Base-by-base conservation (phyloP, 2,329 filamentous ascomycete genomes). In the Penicillium sclerotigenum region DNA sequence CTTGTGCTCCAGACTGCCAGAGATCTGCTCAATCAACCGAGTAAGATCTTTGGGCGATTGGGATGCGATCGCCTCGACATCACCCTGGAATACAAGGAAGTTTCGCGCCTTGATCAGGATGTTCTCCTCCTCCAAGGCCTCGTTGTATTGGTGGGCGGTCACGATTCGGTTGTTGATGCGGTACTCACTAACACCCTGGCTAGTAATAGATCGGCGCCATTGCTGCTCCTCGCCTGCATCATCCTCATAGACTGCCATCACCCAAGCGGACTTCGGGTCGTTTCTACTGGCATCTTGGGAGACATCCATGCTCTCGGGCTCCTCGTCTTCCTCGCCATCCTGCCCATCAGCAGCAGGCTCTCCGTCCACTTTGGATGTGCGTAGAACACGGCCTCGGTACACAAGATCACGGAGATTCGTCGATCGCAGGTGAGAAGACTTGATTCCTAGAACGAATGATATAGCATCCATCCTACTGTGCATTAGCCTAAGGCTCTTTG, bases 161-260 rank as follows among this genome's bases (percentile, higher is more conserved):
- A 99, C 94, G 36, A 88, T 80, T 48, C 89, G 88, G 65, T 96
- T 91, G 77, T 99, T 97, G 80, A 99, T 96, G 59, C 93, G 88
- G 74, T 97, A 99, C 75, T 97, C 93, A 79, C 92, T 97, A 28
- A 87, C 86, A 45, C 94, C 94, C 59, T 87, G 83, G 65, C 83
- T 90, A 4, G 92, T 97, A 73, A 99, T 99, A 63, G 87, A 88
- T 59, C 94, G 90, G 77, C 96, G 96, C 94, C 94, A 99, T 64
- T 87, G 87, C 71, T 97, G 92, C 73, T 96, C 91, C 68, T 96
- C 90, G 45, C 91, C 93, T 2, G 91, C 91, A 71, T 99, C 94
- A 70, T 99, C 94, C 72, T 97, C 92, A 74, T 97, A 99, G 16
- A 99, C 93, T 29, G 94, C 94, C 91, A 97, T 97, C 14, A 99